phyloP scores from a whole-genome alignment of 2,329 filamentous ascomycete genomes.

The Ceratocystis alfenasii region DNA sequence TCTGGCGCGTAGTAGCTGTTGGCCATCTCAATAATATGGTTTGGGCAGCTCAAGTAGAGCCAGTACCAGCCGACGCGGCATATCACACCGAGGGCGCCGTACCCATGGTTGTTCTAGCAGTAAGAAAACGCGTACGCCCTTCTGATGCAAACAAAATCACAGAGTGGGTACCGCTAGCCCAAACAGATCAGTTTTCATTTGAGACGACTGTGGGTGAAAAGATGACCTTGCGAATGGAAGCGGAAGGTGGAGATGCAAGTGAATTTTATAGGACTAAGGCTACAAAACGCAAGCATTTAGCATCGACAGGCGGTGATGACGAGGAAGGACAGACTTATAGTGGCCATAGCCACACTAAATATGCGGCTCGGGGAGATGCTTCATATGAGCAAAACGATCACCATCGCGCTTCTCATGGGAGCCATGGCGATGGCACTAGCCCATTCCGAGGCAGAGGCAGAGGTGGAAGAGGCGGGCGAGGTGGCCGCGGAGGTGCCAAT shows the following conservation, averaged over 20 bases:
- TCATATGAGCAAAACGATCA: conserved; percentile 25
- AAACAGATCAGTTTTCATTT: conserved; percentile 61
- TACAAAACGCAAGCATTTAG: conserved; percentile 47
- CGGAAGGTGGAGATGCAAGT: conserved; percentile 50
- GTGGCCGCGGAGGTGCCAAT: not conserved
- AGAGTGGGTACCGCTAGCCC: conserved; percentile 66
- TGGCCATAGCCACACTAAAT: conserved; percentile 29
- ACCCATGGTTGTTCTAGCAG: conserved; percentile 71
- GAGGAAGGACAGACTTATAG: conserved; percentile 30
- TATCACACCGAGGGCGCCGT: conserved; percentile 69
- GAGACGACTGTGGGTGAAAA: conserved; percentile 82
- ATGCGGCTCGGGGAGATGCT: conserved; percentile 27
- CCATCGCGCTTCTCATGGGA: conserved; percentile 29
- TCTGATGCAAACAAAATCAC: conserved; percentile 71
- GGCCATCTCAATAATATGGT: conserved; percentile 66
- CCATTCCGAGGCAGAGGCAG: conserved; percentile 34
- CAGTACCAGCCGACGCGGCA: conserved; percentile 53
- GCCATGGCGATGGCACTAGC: conserved; percentile 32
- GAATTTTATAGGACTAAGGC: conserved; percentile 50
- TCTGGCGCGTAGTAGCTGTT: conserved; percentile 70
- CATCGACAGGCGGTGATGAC: conserved; percentile 19
- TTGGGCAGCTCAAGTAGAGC: conserved; percentile 73
- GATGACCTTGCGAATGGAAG: conserved; percentile 67
- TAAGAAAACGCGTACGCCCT: conserved; percentile 62
- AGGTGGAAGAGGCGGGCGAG: conserved; percentile 30